Percentiles rank a stretch among this genome's conserved stretches.
These are phyloP conservation scores for Balamuthia mandrillaris DNA, from an alignment of 208 protist genomes.

Conservation along the genomic window DNA sequence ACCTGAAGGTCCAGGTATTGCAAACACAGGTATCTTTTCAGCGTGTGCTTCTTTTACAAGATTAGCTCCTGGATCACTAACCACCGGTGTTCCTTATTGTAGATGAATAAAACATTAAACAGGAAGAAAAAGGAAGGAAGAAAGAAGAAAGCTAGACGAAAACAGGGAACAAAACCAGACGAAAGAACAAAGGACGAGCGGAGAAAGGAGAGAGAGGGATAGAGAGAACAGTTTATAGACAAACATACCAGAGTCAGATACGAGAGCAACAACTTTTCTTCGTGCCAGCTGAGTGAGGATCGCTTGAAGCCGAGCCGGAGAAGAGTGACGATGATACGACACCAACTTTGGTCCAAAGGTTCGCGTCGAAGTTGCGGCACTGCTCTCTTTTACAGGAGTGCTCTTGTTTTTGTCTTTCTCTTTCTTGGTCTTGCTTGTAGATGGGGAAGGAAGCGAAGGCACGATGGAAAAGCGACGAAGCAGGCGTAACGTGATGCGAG, in stretches of 20 bases:
- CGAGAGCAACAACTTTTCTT: background rate
- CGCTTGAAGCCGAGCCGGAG: background rate
- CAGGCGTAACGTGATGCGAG: background rate
- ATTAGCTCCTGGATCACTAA: background rate
- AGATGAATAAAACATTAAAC: background rate
- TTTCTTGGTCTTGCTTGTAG: no score
- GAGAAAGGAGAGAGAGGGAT: background rate
- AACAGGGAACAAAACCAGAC: background rate
- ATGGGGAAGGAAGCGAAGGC: background rate
- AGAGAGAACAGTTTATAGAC: background rate
- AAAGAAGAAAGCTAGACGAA: background rate
- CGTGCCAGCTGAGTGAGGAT: background rate
- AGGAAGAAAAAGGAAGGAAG: background rate
- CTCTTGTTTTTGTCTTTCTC: no score
- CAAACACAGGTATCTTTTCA: background rate
- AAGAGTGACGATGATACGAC: conserved; percentile 26
- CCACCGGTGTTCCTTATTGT: background rate
- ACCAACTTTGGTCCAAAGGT: background rate
- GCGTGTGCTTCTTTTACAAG: background rate
- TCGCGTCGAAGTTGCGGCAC: no score
- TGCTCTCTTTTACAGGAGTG: no score
- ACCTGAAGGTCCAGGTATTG: conserved; percentile 11
- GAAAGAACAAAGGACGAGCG: background rate
- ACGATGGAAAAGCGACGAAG: background rate
- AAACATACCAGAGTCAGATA: conserved; percentile 9